phyloP scores from a whole-genome alignment of 2,329 filamentous ascomycete species.

The Fusarium bactridioides region DNA sequence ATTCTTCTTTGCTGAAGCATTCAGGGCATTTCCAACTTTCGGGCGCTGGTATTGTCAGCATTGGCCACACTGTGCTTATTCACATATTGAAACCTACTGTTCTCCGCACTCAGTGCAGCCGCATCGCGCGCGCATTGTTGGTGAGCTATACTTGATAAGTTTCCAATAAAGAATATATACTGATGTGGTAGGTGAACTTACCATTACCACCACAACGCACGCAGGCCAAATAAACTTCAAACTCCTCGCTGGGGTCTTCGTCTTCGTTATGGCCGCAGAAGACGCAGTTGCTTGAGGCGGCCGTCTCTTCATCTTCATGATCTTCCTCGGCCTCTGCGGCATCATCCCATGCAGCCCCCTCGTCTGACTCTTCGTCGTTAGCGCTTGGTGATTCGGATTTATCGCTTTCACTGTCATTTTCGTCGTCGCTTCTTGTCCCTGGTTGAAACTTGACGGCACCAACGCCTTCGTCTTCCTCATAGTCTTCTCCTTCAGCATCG shows the following conservation, averaged over 20 bases:
- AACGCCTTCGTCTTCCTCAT: constrained; percentile 62
- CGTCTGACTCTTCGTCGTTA: constrained; percentile 61
- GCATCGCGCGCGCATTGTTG: constrained; percentile 85
- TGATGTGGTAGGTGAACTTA: constrained; percentile 57
- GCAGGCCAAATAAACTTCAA: constrained; percentile 81
- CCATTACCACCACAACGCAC: constrained; percentile 81
- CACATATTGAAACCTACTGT: constrained; percentile 38
- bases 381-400: constrained; percentile 57
- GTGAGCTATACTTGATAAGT: constrained; percentile 74
- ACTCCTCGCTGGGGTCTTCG: constrained; percentile 81
- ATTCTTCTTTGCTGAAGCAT: constrained; percentile 51
- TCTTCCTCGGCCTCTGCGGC: constrained; percentile 67
- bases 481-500: constrained; percentile 41
- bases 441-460: constrained; percentile 65
- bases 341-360: constrained; percentile 58
- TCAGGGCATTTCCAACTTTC: constrained; percentile 62
- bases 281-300: constrained; percentile 60
- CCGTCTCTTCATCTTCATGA: constrained; percentile 58
- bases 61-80: background rate
- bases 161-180: background rate
- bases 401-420: constrained; percentile 58
- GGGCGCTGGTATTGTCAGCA: constrained; percentile 45
- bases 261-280: constrained; percentile 88
- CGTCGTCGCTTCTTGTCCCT: constrained; percentile 58
- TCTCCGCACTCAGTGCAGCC: constrained; percentile 48